Evolutionary conservation across 352 stramenopile species (phyloP), one percentile per base, ranked within the genome.

Genomic region (Globisporangium apiculatum): DNA sequence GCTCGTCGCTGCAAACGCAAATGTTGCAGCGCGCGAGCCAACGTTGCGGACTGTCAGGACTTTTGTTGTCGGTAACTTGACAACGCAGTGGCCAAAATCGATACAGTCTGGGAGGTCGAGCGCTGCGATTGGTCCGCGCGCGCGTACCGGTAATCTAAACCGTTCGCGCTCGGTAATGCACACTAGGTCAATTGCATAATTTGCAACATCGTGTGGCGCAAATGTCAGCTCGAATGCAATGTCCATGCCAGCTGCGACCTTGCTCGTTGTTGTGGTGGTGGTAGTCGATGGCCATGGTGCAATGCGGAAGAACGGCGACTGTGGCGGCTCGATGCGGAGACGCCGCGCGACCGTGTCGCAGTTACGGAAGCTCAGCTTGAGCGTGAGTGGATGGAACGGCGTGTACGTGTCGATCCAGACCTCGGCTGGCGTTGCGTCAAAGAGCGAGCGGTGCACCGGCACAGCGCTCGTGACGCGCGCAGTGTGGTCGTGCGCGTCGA

Each of bases 201-300:
- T 88, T 6, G 68, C 73, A 49, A 96, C 65, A 58, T 97, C 90
- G 53, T 97, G 87, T 2, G 92, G 90, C 11, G 72, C 78, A 61
- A 98, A 98, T 45, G 89, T 91, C 14, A 98, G 78, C 41, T 77
- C 58, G 66, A 97, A 98, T 57, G 62, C 74, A 17, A 96, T 70
- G 53, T 98, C 90, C 90, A 98, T 98, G n/a, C 95, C 94, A 1
- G 94, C 77, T 0, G 94, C 93, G 52, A 98, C 76, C 62, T 94
- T 94, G 24, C 83, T 77, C 43, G 90, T 77, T 31, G 88, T 64
- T 3, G 68, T 62, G 3, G 38, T 51, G 1, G 42, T 60, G 35
- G 66, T 58, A 42, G 68, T 63, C 9, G 57, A 46, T 4, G 11
- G 45, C 52, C 57, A 64, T 2, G 69, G 53, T 17, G 67, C 5